Base-by-base conservation (phyloP, 1,284 basidiomycete genomes). In the Moesziomyces globuligerus region DNA sequence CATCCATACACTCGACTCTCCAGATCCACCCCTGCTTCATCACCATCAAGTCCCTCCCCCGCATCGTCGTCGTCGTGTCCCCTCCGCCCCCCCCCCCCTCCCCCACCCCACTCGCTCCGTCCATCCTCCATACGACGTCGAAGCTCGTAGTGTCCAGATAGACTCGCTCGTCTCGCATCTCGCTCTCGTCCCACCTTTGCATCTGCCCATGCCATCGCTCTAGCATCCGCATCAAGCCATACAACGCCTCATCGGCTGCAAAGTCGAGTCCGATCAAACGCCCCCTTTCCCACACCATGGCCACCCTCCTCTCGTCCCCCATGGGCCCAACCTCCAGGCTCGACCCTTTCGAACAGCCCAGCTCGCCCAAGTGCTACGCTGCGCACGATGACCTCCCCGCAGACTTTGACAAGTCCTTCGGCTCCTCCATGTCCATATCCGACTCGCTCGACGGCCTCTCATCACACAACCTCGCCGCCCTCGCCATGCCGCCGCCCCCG, bases 391-490 rank as follows among this genome's bases (percentile, higher is more conserved):
- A 76, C 25, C 59, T 76, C n/a, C 74, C 74, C 15, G 67, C 65
- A n/a, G 74, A 77, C 50, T 65, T 79, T 48, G 77, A 79, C 67
- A 72, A 66, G 26, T 80, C 78, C 4, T 81, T 81, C 26, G 79
- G 79, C 52, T 79, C 77, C n/a, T 78, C 76, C 34, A 80, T 81
- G 80, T 80, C 78, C 38, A 71, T 81, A 39, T 75, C 75, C 7
- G 72, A 72, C 18, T 80, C 77, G 6, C 49, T 78, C 20, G 79
- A 81, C 21, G 71, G 67, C 15, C 44, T 60, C 55, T 20, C 46
- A 3, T 45, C 70, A 11, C 59, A 48, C 21, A 25, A 37, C 34
- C 47, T 52, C 41, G 38, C 68, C 11, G 18, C 41, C 7, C 28
- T 57, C 15, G 7, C 49, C 11, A 34, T 48, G 4, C 48, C 43